Conservation (phyloP, 768 basidiomycete genomes). For the Udeniomyces megalosporus region DNA sequence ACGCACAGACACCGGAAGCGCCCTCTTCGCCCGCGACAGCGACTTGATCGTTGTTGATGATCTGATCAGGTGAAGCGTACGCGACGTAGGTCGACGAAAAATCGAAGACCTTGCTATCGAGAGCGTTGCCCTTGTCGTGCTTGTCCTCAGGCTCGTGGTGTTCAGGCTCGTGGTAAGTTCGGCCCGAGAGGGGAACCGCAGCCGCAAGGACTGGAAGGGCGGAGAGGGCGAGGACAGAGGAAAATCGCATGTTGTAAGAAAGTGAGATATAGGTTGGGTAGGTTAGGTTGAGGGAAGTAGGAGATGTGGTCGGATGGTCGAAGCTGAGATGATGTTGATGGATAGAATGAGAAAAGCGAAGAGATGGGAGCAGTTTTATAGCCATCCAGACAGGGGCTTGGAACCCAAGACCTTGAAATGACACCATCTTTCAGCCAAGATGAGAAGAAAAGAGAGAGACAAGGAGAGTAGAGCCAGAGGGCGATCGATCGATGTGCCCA, state of each 20-base stretch:
- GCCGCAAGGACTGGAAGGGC: constrained; percentile 17
- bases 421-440: too few species aligned
- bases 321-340: not conserved
- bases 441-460: too few species aligned
- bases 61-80: constrained; percentile 19
- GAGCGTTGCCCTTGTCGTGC: constrained; percentile 10
- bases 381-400: too few species aligned
- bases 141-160: constrained; percentile 2
- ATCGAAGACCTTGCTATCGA: constrained; percentile 20
- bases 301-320: not conserved
- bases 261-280: not conserved
- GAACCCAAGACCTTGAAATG: too few species aligned
- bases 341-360: not conserved
- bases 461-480: too few species aligned
- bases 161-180: constrained; percentile 7
- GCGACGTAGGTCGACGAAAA: constrained; percentile 25
- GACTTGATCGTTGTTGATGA: constrained; percentile 22
- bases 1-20: constrained; percentile 23
- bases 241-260: not conserved
- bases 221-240: constrained; percentile 12
- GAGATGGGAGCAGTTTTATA: not conserved
- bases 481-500: too few species aligned
- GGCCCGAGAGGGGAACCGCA: constrained; percentile 16
- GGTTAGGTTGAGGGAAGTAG: not conserved
- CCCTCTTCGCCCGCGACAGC: constrained; percentile 20